Conservation (phyloP, 805 yeast genomes). For the Cyberlindnera mrakii region DNA sequence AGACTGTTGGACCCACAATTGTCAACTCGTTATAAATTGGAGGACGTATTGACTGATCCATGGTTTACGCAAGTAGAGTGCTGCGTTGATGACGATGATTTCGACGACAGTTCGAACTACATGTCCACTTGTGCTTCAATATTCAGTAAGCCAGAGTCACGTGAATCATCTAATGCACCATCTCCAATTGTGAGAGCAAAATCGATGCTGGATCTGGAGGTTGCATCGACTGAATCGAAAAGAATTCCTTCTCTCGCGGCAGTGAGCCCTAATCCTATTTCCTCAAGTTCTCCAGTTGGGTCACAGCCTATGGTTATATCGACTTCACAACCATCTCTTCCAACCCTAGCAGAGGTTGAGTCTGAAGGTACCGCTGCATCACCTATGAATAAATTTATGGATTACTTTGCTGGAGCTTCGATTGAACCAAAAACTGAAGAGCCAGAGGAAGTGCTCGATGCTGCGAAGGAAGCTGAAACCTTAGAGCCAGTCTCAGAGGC, state of each 20-base stretch:
- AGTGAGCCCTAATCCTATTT: too few relatives aligned
- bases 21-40: conserved; percentile 45
- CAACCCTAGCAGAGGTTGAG: conserved; percentile 9
- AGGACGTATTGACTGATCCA: conserved; percentile 51
- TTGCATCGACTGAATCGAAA: background rate
- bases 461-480: too few relatives aligned
- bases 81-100: conserved; percentile 45
- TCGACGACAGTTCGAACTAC: conserved; percentile 9
- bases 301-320: background rate
- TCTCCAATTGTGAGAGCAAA: conserved; percentile 13
- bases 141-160: conserved; percentile 1
- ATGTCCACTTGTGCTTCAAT: conserved; percentile 3
- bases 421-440: background rate
- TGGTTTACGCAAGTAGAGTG: conserved; percentile 57
- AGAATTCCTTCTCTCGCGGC: background rate
- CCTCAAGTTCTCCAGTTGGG: background rate
- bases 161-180: conserved; percentile 2
- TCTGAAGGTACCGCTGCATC: conserved; percentile 9
- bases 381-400: conserved; percentile 4
- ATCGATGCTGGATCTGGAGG: conserved; percentile 21
- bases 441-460: background rate
- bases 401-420: too few relatives aligned
- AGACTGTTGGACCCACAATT: conserved; percentile 62
- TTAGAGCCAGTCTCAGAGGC: too few relatives aligned
- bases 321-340: conserved; percentile 2